Evolutionary conservation across 2,329 filamentous ascomycete genomes (phyloP).

Genomic region (Lizonia empirigonia): DNA sequence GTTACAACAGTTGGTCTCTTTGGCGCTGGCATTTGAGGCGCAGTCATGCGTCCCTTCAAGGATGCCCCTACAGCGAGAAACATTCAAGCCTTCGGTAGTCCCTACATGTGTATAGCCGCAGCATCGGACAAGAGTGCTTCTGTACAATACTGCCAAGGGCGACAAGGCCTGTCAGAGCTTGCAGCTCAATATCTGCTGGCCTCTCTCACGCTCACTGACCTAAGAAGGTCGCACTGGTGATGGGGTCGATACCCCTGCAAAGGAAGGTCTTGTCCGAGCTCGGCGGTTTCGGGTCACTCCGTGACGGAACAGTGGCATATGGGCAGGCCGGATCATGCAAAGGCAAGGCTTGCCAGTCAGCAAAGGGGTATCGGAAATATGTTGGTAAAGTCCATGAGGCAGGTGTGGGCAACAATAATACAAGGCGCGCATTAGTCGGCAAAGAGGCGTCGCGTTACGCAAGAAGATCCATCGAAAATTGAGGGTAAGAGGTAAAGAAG

Average conservation of each 20-base stretch:
- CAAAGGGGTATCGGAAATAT: not conserved
- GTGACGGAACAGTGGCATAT: not conserved
- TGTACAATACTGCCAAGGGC: constrained; percentile 34
- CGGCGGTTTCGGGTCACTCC: constrained; percentile 7
- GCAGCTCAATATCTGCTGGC: constrained; percentile 33
- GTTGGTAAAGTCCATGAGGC: not conserved
- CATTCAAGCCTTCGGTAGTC: constrained; percentile 16
- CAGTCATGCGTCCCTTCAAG: not conserved
- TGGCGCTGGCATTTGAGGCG: not conserved
- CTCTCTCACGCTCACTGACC: constrained; percentile 32
- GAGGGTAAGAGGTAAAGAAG: not conserved
- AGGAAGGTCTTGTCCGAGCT: constrained; percentile 22
- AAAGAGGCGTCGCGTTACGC: constrained; percentile 23
- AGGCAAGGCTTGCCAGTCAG: not conserved
- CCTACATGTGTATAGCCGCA: constrained; percentile 26
- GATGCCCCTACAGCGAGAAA: constrained; percentile 7
- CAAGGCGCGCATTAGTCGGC: constrained; percentile 9
- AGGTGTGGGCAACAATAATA: not conserved
- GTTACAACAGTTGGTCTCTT: not conserved
- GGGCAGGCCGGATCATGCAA: not conserved
- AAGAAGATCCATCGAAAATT: not conserved
- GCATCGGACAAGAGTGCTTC: constrained; percentile 24
- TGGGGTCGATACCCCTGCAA: constrained; percentile 30
- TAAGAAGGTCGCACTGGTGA: constrained; percentile 35
- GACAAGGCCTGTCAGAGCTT: constrained; percentile 31